phyloP scores from a whole-genome alignment of 495 filamentous ascomycete species.

The Aspergillus haitiensis region DNA sequence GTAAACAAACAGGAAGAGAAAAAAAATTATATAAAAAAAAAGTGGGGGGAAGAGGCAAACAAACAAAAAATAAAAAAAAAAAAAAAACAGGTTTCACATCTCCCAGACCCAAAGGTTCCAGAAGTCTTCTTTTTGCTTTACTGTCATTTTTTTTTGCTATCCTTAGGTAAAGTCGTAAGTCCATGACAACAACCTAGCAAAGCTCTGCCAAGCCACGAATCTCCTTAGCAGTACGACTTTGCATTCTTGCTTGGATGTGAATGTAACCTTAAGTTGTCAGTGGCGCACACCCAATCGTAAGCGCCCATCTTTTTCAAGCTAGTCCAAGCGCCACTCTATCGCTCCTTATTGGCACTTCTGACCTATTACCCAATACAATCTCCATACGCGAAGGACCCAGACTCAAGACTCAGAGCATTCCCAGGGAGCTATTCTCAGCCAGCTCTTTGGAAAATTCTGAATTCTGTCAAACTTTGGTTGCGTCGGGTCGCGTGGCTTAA shows the following conservation, averaged over 20 bases:
- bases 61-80: no score
- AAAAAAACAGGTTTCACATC: no score
- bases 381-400: no score
- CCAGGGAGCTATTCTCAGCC: background rate
- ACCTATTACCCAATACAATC: background rate
- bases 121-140: no score
- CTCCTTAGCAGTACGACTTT: background rate
- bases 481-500: background rate
- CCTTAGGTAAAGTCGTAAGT: no score
- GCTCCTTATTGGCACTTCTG: background rate
- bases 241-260: background rate
- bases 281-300: slow-evolving; percentile 1
- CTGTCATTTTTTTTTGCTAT: no score
- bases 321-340: background rate
- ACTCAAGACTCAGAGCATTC: background rate
- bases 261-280: slow-evolving; percentile 4
- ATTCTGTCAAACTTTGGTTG: background rate
- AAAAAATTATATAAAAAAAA: no score
- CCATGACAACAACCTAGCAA: no score
- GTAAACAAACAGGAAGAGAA: no score
- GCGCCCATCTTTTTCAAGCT: background rate
- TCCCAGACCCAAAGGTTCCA: no score
- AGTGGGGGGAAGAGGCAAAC: no score
- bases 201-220: no score
- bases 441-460: background rate